phyloP scores from a whole-genome alignment of 2,329 filamentous ascomycete species.

The Cercospora brassicicola region DNA sequence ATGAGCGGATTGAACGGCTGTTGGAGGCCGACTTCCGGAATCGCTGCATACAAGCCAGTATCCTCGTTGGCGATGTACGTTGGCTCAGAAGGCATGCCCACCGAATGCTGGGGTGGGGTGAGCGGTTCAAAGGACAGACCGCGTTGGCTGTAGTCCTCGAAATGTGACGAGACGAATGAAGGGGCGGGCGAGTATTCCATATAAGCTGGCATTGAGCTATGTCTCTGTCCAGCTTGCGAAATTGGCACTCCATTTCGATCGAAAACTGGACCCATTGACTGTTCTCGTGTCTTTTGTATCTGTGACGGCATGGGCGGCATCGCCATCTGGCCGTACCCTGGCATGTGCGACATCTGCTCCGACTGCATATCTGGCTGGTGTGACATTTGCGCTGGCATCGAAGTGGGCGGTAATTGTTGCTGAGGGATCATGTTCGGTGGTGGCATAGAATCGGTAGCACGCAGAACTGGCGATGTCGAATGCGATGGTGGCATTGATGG shows the following conservation, averaged over 20 bases:
- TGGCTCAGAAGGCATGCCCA: slow-evolving; percentile 80
- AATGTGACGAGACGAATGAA: slow-evolving; percentile 97
- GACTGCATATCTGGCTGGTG: slow-evolving; percentile 55
- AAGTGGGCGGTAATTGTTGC: slow-evolving; percentile 31
- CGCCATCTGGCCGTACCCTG: slow-evolving; percentile 70
- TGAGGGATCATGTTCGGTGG: slow-evolving; percentile 76
- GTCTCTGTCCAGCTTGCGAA: slow-evolving; percentile 79
- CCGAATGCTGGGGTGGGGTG: slow-evolving; percentile 88
- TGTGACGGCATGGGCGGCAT: slow-evolving; percentile 71
- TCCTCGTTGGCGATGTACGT: slow-evolving; percentile 98
- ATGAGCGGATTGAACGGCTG: slow-evolving; percentile 83
- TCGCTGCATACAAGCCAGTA: slow-evolving; percentile 90
- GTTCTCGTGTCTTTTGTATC: slow-evolving; percentile 78
- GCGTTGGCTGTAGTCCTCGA: slow-evolving; percentile 95
- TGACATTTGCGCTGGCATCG: slow-evolving; percentile 33
- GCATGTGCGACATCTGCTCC: slow-evolving; percentile 60
- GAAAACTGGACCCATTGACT: slow-evolving; percentile 75
- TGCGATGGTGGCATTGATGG: slow-evolving; percentile 64
- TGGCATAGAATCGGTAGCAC: slow-evolving; percentile 90
- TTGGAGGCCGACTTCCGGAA: slow-evolving; percentile 80
- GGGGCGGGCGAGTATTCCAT: slow-evolving; percentile 97
- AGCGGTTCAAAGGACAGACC: slow-evolving; percentile 96
- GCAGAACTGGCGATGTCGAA: slow-evolving; percentile 83
- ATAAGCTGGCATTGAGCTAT: slow-evolving; percentile 98
- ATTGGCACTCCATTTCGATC: slow-evolving; percentile 89